Conservation (phyloP, 225 moss, liverwort and hornwort species). For the Lunularia cruciata region DNA sequence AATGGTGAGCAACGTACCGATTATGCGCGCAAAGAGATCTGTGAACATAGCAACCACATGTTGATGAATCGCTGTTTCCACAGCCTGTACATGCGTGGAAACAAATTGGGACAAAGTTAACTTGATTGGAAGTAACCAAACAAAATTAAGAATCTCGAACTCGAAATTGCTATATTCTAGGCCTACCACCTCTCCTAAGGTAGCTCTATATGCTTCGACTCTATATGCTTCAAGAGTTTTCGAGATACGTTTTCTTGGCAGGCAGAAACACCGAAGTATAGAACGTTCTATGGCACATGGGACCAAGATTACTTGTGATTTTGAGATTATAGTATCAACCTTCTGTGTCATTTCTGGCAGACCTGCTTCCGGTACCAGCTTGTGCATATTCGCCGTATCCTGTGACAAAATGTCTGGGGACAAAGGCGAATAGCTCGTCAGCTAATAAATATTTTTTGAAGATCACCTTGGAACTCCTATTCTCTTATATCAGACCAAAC, state of each 20-base stretch:
- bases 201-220: background rate
- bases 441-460: too few relatives aligned
- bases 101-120: background rate
- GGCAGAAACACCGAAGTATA: too few relatives aligned
- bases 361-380: conserved; percentile 87
- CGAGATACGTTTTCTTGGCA: too few relatives aligned
- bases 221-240: background rate
- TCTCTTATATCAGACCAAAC: background rate
- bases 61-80: conserved; percentile 77
- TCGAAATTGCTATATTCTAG: too few relatives aligned
- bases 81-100: conserved; percentile 46
- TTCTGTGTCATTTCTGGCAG: conserved; percentile 68
- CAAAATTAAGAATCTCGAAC: too few relatives aligned
- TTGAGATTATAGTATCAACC: too few relatives aligned
- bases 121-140: background rate
- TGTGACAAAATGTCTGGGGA: conserved; percentile 63
- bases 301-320: too few relatives aligned
- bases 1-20: conserved; percentile 45
- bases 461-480: too few relatives aligned
- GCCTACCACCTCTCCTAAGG: background rate
- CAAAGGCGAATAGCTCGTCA: too few relatives aligned
- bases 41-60: conserved; percentile 71
- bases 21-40: conserved; percentile 64
- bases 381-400: conserved; percentile 75
- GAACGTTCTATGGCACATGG: too few relatives aligned